These are phyloP conservation scores for Stemphylium lycopersici DNA, from an alignment of 2,329 filamentous ascomycete species.

Conservation along the genomic window DNA sequence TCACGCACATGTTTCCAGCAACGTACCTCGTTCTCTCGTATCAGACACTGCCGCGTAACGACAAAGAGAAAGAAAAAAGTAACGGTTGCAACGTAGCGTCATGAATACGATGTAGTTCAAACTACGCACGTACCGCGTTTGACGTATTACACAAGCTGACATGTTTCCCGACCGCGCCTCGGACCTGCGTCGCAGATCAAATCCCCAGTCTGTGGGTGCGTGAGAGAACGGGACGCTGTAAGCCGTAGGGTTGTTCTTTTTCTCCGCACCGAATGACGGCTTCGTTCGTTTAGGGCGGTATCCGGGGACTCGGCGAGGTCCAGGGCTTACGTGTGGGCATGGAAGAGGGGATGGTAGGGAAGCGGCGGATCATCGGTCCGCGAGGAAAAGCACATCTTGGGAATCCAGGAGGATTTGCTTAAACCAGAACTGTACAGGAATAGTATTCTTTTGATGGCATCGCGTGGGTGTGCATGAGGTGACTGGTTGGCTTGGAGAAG, in stretches of 20 bases:
- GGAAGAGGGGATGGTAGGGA: background rate
- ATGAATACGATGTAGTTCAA: background rate
- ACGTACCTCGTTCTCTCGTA: background rate
- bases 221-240: background rate
- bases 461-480: too few species aligned
- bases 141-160: background rate
- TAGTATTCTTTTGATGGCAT: too few species aligned
- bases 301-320: background rate
- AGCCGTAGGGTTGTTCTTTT: slow-evolving; percentile 1
- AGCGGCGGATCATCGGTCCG: background rate
- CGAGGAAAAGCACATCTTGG: background rate
- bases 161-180: background rate
- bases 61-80: background rate
- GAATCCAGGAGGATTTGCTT: too few species aligned
- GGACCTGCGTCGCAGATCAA: slow-evolving; percentile 8
- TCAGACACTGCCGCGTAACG: too few species aligned
- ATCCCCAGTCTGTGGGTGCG: background rate
- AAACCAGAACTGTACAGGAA: too few species aligned
- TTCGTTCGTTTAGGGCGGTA: background rate
- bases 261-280: background rate
- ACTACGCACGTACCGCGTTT: background rate
- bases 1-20: background rate
- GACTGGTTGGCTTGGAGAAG: too few species aligned
- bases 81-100: background rate
- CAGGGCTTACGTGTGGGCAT: background rate